A percentile compares a stretch with the other conserved stretches of the same genome.
These are phyloP conservation scores for Jamesozyma piceae DNA, from an alignment of 805 yeast species.

Conservation along the genomic window DNA sequence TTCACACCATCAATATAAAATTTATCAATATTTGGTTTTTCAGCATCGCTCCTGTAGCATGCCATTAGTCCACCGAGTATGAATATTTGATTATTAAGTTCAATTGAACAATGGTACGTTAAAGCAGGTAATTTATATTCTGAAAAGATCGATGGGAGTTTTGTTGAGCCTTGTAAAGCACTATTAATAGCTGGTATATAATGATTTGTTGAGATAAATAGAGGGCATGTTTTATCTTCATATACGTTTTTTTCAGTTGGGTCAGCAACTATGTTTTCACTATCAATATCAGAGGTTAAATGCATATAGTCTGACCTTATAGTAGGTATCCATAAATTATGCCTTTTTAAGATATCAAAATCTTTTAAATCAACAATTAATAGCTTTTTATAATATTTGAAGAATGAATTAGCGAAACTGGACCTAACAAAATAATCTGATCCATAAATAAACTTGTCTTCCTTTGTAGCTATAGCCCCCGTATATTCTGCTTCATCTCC, in stretches of 20 bases:
- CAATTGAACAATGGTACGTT: constrained; percentile 37
- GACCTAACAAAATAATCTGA: constrained; percentile 1
- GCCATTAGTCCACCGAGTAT: constrained; percentile 39
- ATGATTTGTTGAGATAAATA: constrained; percentile 19
- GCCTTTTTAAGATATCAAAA: constrained; percentile 13
- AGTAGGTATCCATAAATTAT: constrained; percentile 27
- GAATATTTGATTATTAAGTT: constrained; percentile 32
- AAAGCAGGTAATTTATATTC: constrained; percentile 35
- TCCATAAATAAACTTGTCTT: neutral
- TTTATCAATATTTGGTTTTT: constrained; percentile 29
- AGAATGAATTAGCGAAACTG: constrained; percentile 12
- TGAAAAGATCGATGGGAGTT: constrained; percentile 30
- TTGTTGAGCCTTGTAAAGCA: constrained; percentile 20
- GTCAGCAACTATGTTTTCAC: neutral
- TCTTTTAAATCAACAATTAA: constrained; percentile 15
- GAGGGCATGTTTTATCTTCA: constrained; percentile 15
- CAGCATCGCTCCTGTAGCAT: constrained; percentile 18
- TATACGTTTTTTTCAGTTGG: constrained; percentile 3
- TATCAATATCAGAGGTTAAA: neutral
- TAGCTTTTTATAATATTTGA: constrained; percentile 18
- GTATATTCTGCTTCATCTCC: too few species aligned
- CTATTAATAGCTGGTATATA: constrained; percentile 19
- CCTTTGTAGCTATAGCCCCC: too few species aligned
- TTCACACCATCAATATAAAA: constrained; percentile 32
- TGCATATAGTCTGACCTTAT: constrained; percentile 9